Evolutionary conservation across 1,284 basidiomycete genomes (phyloP).

Genomic region (Boletus sp.): DNA sequence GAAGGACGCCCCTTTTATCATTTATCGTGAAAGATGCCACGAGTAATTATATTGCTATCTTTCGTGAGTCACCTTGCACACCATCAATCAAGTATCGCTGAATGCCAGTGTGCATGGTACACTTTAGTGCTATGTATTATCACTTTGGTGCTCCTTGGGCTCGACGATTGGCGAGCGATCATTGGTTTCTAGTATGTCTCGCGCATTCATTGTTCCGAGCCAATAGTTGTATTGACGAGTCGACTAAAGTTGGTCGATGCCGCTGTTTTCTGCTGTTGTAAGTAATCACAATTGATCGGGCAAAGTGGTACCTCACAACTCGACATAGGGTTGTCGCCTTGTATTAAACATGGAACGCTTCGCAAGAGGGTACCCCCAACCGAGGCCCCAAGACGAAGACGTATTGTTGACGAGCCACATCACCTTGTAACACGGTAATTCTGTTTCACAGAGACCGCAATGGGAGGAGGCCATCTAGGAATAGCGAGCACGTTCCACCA

Average conservation of each 20-base stretch:
- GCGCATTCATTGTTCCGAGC: not conserved
- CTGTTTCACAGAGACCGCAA: not conserved
- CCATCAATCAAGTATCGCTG: not conserved
- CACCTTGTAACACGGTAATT: conserved; percentile 1
- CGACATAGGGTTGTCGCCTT: conserved; percentile 17
- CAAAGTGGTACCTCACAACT: not conserved
- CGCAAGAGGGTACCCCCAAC: conserved; percentile 1
- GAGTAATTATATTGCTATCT: conserved; percentile 7
- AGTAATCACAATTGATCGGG: not conserved
- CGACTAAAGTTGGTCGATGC: conserved; percentile 13
- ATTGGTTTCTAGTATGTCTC: conserved; percentile 12
- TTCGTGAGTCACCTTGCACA: conserved; percentile 14
- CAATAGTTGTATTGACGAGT: conserved; percentile 3
- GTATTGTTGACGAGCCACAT: conserved; percentile 15
- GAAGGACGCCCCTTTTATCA: conserved; percentile 18
- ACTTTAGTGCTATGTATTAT: conserved; percentile 7
- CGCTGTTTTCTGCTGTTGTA: conserved; percentile 15
- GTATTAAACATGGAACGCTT: conserved; percentile 21
- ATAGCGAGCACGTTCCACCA: not conserved
- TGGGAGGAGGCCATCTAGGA: not conserved
- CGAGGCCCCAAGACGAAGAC: conserved; percentile 7
- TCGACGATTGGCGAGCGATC: conserved; percentile 5
- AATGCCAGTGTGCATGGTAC: not conserved
- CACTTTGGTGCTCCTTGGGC: not conserved
- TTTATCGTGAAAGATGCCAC: conserved; percentile 19